A percentile compares a stretch with the other conserved stretches of the same genome.
Evolutionary conservation across 2,329 filamentous ascomycete genomes (phyloP).

Genomic region (Xylariaceae sp.): DNA sequence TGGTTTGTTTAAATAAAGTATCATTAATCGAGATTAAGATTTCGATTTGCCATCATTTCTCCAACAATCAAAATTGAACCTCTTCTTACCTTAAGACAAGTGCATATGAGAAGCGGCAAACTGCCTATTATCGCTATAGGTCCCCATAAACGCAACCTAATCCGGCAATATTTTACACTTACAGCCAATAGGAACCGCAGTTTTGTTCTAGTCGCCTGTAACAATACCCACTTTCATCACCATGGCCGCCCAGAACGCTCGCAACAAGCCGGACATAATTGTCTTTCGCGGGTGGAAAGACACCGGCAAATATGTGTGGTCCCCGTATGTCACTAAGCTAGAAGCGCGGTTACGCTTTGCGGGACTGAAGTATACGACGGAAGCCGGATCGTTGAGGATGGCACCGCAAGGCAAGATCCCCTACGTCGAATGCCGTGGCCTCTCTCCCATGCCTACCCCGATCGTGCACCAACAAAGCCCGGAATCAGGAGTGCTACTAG

Average conservation of each 20-base stretch:
- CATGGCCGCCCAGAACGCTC: slow-evolving; percentile 6
- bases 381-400: slow-evolving; percentile 46
- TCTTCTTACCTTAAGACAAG: no score
- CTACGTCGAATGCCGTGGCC: slow-evolving; percentile 47
- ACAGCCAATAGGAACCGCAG: no score
- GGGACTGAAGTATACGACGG: slow-evolving; percentile 48
- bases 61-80: no score
- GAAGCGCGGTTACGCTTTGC: slow-evolving; percentile 63
- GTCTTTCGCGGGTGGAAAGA: slow-evolving; percentile 55
- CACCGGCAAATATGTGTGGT: slow-evolving; percentile 53
- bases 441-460: background rate
- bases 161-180: no score
- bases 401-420: slow-evolving; percentile 64
- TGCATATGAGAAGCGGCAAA: no score
- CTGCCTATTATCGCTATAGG: no score
- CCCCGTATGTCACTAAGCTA: slow-evolving; percentile 64
- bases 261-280: slow-evolving; percentile 35
- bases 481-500: slow-evolving; percentile 37
- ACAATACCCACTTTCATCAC: no score
- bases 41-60: background rate
- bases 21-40: background rate
- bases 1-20: background rate
- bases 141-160: no score
- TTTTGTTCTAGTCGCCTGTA: no score
- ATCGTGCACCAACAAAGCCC: background rate